phyloP scores from a whole-genome alignment of 805 yeast genomes.

The Komagataella mondaviorum region DNA sequence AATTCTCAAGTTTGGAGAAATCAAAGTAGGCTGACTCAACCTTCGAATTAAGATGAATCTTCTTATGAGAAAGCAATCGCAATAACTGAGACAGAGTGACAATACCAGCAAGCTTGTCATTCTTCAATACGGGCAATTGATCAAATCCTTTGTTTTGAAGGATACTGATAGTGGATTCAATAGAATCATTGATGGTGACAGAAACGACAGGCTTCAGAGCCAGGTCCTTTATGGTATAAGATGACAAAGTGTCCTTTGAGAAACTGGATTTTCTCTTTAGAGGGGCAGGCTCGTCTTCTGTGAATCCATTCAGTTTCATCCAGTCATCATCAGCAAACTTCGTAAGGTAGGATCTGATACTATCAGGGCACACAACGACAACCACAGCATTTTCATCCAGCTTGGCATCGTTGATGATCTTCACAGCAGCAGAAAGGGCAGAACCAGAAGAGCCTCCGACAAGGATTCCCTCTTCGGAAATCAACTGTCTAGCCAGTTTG shows the following conservation, averaged over 20 bases:
- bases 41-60: conserved; percentile 39
- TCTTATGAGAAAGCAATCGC: conserved; percentile 50
- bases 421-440: conserved; percentile 67
- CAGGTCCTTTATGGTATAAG: conserved; percentile 48
- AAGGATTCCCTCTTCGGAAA: conserved; percentile 72
- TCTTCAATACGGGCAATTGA: conserved; percentile 62
- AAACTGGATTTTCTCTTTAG: conserved; percentile 1
- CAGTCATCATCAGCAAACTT: conserved; percentile 87
- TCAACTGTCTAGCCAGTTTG: conserved; percentile 67
- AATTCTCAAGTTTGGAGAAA: conserved; percentile 58
- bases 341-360: conserved; percentile 74
- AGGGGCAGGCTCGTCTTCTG: conserved; percentile 23
- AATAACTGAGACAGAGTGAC: conserved; percentile 64
- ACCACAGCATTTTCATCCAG: conserved; percentile 62
- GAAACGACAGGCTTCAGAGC: conserved; percentile 72
- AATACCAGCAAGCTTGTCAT: conserved; percentile 52
- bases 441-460: conserved; percentile 88
- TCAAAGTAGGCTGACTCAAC: conserved; percentile 53
- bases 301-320: conserved; percentile 70
- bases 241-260: conserved; percentile 10
- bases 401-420: conserved; percentile 46
- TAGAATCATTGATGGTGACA: conserved; percentile 44
- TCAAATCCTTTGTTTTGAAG: conserved; percentile 71
- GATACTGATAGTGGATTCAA: conserved; percentile 52
- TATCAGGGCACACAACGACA: conserved; percentile 78